Percentiles rank a stretch among this genome's conserved stretches.
These are phyloP conservation scores for Penicillium soppii DNA, from an alignment of 495 filamentous ascomycete species.

Conservation along the genomic window DNA sequence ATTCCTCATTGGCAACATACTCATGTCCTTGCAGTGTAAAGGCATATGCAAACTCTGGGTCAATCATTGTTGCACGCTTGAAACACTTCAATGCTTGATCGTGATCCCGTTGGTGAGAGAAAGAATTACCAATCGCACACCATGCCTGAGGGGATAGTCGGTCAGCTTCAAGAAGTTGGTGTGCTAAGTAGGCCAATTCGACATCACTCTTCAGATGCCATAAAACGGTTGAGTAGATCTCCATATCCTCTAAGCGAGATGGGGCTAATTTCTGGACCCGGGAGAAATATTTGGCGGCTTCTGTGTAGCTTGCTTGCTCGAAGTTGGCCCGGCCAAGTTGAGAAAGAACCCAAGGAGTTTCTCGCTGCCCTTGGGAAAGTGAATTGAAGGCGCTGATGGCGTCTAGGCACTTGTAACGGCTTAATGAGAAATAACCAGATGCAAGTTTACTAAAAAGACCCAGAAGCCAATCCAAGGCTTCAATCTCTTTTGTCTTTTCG, in stretches of 20 bases:
- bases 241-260: constrained; percentile 86
- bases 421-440: constrained; percentile 70
- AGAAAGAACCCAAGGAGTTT: constrained; percentile 92
- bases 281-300: constrained; percentile 82
- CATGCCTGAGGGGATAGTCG: constrained; percentile 90
- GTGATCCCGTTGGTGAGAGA: constrained; percentile 91
- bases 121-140: constrained; percentile 94
- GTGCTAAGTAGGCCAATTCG: constrained; percentile 86
- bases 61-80: constrained; percentile 86
- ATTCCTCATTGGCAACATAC: constrained; percentile 94
- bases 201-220: constrained; percentile 94
- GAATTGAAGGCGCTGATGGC: constrained; percentile 69
- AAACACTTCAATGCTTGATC: constrained; percentile 94
- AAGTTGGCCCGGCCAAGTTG: constrained; percentile 88
- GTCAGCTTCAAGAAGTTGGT: constrained; percentile 80
- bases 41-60: constrained; percentile 90
- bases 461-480: constrained; percentile 72
- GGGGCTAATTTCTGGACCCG: constrained; percentile 73
- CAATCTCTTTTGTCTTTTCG: constrained; percentile 62
- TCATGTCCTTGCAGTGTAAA: constrained; percentile 96
- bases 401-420: constrained; percentile 73
- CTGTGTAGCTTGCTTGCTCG: constrained; percentile 78
- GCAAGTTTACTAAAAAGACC: constrained; percentile 85
- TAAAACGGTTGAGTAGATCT: constrained; percentile 94
- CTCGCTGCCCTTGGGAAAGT: constrained; percentile 71